Evolutionary conservation across 2,329 filamentous ascomycete species (phyloP).

Genomic region (Orbilia brochopaga): DNA sequence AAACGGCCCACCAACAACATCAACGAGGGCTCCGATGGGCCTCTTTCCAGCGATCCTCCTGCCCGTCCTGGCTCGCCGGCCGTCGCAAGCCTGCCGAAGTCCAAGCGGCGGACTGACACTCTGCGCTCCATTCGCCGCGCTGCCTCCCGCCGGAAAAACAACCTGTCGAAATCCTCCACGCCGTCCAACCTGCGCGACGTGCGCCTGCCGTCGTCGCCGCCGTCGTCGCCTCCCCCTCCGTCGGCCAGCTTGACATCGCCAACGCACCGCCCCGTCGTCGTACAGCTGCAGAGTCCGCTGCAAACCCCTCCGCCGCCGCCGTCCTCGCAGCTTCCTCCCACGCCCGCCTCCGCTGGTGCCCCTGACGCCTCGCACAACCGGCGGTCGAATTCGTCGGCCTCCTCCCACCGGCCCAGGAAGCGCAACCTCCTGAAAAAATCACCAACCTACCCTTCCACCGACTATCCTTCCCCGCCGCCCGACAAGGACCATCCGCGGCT

Average conservation of each 20-base stretch:
- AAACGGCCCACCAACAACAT: constrained; percentile 46
- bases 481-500: constrained; percentile 45
- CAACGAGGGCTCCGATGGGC: constrained; percentile 38
- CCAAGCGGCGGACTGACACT: constrained; percentile 44
- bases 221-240: constrained; percentile 23
- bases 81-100: constrained; percentile 31
- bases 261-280: constrained; percentile 49
- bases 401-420: constrained; percentile 52
- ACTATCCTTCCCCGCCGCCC: constrained; percentile 46
- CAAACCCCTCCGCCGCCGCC: constrained; percentile 46
- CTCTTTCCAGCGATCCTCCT: neutral
- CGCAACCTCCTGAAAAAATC: constrained; percentile 42
- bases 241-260: constrained; percentile 8
- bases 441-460: constrained; percentile 33
- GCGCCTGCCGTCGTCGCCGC: constrained; percentile 32
- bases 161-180: constrained; percentile 24
- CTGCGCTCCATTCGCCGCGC: constrained; percentile 41
- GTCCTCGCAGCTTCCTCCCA: constrained; percentile 28
- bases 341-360: constrained; percentile 17
- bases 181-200: constrained; percentile 33
- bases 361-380: constrained; percentile 38
- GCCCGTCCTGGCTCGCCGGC: constrained; percentile 30
- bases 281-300: constrained; percentile 49
- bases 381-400: constrained; percentile 53
- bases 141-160: constrained; percentile 45